phyloP scores from a whole-genome alignment of 202 grass and related monocot genomes.

The Carex arenaria region DNA sequence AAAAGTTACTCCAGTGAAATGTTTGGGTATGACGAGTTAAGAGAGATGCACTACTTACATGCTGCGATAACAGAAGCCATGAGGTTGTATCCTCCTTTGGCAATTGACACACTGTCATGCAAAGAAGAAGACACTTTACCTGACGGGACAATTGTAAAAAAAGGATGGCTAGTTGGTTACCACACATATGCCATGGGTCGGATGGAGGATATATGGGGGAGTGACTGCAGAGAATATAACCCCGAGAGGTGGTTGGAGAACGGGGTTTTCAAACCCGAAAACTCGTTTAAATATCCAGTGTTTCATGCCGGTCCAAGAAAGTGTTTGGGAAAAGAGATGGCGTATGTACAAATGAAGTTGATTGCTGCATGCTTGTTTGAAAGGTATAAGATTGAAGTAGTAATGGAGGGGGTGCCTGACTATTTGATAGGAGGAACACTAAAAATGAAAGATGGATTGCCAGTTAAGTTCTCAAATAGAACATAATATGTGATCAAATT shows the following conservation, averaged over 20 bases:
- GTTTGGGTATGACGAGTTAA: conserved; percentile 33
- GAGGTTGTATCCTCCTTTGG: conserved; percentile 58
- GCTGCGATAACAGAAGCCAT: conserved; percentile 51
- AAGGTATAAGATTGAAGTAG: conserved; percentile 26
- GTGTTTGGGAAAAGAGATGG: conserved; percentile 53
- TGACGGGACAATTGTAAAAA: conserved; percentile 42
- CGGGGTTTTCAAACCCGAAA: conserved; percentile 29
- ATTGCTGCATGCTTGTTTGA: conserved; percentile 29
- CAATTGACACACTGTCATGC: conserved; percentile 36
- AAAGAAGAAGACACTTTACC: conserved; percentile 38
- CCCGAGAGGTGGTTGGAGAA: conserved; percentile 54
- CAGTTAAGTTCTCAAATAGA: conserved; percentile 24
- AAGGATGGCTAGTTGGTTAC: conserved; percentile 37
- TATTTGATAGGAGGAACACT: conserved; percentile 4
- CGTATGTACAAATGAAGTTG: conserved; percentile 53
- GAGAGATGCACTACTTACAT: conserved; percentile 45
- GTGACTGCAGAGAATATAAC: conserved; percentile 33
- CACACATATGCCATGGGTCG: conserved; percentile 40
- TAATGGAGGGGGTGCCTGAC: not conserved
- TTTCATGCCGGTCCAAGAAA: conserved; percentile 44
- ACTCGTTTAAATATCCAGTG: conserved; percentile 31
- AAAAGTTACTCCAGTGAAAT: not conserved
- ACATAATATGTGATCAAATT: not conserved
- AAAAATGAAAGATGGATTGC: conserved; percentile 36
- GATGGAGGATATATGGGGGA: conserved; percentile 34